A percentile compares a stretch with the other conserved stretches of the same genome.
Conservation (phyloP, 768 basidiomycete genomes). For the Panaeolus papilionaceus region DNA sequence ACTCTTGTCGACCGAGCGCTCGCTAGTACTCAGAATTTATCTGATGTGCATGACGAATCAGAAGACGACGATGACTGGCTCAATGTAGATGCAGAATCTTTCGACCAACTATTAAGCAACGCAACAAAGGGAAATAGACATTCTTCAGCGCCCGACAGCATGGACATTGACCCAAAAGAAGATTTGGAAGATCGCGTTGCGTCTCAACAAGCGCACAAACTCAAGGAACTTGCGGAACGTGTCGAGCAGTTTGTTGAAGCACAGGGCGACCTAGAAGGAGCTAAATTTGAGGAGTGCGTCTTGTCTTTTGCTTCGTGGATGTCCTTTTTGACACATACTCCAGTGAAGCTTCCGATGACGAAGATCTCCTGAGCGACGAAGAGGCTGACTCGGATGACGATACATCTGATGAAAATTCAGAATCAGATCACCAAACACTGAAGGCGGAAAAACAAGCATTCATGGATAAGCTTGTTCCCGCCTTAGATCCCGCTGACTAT, state of each 20-base stretch:
- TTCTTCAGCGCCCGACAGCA: constrained; percentile 33
- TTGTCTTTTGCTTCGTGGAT: constrained; percentile 13
- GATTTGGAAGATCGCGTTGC: constrained; percentile 57
- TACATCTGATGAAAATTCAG: constrained; percentile 33
- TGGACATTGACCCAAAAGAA: constrained; percentile 52
- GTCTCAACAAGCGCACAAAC: constrained; percentile 68
- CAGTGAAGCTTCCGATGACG: constrained; percentile 61
- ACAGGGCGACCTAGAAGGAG: constrained; percentile 89
- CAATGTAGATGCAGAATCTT: constrained; percentile 73
- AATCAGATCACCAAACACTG: constrained; percentile 47
- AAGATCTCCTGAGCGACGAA: constrained; percentile 60
- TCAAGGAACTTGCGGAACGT: constrained; percentile 81
- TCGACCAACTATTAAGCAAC: constrained; percentile 74
- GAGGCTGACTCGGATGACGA: constrained; percentile 37
- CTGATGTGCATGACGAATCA: constrained; percentile 26
- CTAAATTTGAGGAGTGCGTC: constrained; percentile 87
- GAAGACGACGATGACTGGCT: constrained; percentile 91
- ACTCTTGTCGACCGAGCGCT: constrained; percentile 72
- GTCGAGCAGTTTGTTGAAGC: constrained; percentile 93
- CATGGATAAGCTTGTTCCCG: constrained; percentile 84
- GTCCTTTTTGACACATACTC: constrained; percentile 17
- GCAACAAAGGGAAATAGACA: constrained; percentile 37
- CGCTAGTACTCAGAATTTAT: constrained; percentile 41
- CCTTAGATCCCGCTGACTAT: constrained; percentile 83
- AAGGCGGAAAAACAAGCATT: constrained; percentile 60